Base-by-base conservation (phyloP, 768 basidiomycete species). In the Phylloporus sp. region DNA sequence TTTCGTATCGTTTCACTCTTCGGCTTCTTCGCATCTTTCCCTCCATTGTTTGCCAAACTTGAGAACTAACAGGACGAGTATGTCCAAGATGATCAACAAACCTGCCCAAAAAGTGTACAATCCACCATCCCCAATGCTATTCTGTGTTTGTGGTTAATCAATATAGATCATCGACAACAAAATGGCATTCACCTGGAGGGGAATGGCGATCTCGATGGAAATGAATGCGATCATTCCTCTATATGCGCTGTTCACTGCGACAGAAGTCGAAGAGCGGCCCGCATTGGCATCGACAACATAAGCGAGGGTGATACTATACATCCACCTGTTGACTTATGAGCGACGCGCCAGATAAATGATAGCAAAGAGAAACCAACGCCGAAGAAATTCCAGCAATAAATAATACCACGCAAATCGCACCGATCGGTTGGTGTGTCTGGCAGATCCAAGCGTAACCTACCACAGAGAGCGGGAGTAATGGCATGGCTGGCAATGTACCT, bases 241-340 rank as follows among this genome's bases (percentile, higher is more conserved):
- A 63, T 85, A 88, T 32, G 77, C 78, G 47, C 86, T 88, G 63
- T 95, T 95, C 38, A 75, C 69, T 1, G 92, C 90, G 9, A 82
- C 80, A 0, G 88, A 89, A 2, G 81, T 81, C 1, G 89, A 86
- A 1, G 89, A 90, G 9, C 88, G 80, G 7, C 93, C 93, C 7
- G 74, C 71, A 62, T 95, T 95, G 7, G 90, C 82, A 60, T 95
- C 93, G 16, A 94, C 89, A 38, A 94, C 79, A 62, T 92, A 95
- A 0, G 91, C 86, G 20, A 95, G 73, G 1, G 85, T 84, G 34
- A 80, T 83, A 2, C 80, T 72, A 62, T 84, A 87, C 46, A 82
- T 79, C 68, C 75, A 75, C 53, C 79, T 81, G 45, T 36, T 13
- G 5, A 18, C n/a, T n/a, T 7, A 26, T 53, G 7, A 47, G 23